Percentiles rank a stretch among this genome's conserved stretches.
These are phyloP conservation scores for Puccinia sorghi DNA, from an alignment of 1,284 basidiomycete species.

Conservation along the genomic window DNA sequence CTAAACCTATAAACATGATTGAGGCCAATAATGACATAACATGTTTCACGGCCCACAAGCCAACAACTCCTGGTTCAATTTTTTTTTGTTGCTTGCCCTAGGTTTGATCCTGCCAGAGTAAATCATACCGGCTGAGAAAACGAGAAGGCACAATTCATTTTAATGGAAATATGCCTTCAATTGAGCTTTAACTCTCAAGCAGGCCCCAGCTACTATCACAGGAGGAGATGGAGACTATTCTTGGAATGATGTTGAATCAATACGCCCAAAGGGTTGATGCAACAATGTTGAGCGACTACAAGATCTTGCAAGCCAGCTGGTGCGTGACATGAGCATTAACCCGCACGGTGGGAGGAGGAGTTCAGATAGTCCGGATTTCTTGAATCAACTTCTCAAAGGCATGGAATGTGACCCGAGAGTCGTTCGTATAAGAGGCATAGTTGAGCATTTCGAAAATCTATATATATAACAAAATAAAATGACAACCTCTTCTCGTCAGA, in stretches of 20 bases:
- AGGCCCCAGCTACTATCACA: background rate
- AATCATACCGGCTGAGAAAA: background rate
- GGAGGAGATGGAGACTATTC: conserved; percentile 7
- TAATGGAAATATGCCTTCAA: background rate
- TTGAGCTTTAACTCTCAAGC: background rate
- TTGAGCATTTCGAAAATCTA: conserved; percentile 42
- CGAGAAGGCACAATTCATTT: background rate
- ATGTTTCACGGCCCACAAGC: no score
- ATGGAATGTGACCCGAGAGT: conserved; percentile 20
- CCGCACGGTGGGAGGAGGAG: background rate
- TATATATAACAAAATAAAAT: background rate
- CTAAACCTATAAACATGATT: no score
- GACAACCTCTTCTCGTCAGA: background rate
- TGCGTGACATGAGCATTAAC: no score
- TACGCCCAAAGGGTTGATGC: background rate
- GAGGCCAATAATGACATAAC: no score
- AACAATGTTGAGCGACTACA: background rate
- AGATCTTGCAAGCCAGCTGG: no score
- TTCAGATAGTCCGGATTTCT: conserved; percentile 29
- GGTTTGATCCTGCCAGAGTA: no score
- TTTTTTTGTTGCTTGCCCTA: no score
- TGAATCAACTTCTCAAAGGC: conserved; percentile 32
- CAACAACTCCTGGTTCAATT: no score
- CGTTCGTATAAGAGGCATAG: conserved; percentile 38
- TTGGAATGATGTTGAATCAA: background rate